phyloP scores from a whole-genome alignment of 768 basidiomycete genomes.

The Strobilomyces echinocephalus region DNA sequence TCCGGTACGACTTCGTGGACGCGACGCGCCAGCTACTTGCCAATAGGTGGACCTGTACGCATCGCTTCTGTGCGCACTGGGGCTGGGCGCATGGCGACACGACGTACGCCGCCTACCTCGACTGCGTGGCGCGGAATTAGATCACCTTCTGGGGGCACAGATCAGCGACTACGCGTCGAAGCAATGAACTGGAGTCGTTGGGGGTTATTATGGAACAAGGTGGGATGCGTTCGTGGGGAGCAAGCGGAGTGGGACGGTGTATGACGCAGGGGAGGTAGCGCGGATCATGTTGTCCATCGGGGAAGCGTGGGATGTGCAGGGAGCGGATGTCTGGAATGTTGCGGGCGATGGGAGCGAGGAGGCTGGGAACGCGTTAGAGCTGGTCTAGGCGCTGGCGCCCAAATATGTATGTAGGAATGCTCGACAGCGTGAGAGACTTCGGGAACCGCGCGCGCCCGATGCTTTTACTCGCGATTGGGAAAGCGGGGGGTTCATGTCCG shows the following conservation, averaged over 20 bases:
- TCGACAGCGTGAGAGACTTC: too few species aligned
- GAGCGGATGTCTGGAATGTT: conserved; percentile 9
- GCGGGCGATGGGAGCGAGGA: conserved; percentile 4
- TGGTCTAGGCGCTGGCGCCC: conserved; percentile 13
- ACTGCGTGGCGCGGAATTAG: conserved; percentile 39
- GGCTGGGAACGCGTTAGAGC: conserved; percentile 14
- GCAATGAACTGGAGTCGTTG: conserved; percentile 38
- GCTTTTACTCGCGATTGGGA: too few species aligned
- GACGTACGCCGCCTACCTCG: conserved; percentile 34
- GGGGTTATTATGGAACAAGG: conserved; percentile 32
- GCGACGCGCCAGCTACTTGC: conserved; percentile 36
- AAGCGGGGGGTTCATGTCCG: too few species aligned
- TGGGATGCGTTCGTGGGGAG: conserved; percentile 33
- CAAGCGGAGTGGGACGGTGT: conserved; percentile 27
- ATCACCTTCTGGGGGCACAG: conserved; percentile 41
- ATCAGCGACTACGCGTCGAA: conserved; percentile 44
- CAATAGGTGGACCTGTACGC: conserved; percentile 33
- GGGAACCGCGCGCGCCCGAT: too few species aligned
- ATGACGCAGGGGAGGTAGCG: conserved; percentile 22
- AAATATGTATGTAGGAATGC: conserved; percentile 4
- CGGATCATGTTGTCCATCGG: conserved; percentile 32
- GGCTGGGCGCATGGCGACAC: conserved; percentile 27
- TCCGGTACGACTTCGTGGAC: conserved; percentile 37
- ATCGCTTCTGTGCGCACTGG: conserved; percentile 26
- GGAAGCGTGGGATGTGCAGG: conserved; percentile 26